A percentile compares a stretch with the other conserved stretches of the same genome.
Evolutionary conservation across 768 basidiomycete genomes (phyloP).

Genomic region (Lactifluus subvellereus): DNA sequence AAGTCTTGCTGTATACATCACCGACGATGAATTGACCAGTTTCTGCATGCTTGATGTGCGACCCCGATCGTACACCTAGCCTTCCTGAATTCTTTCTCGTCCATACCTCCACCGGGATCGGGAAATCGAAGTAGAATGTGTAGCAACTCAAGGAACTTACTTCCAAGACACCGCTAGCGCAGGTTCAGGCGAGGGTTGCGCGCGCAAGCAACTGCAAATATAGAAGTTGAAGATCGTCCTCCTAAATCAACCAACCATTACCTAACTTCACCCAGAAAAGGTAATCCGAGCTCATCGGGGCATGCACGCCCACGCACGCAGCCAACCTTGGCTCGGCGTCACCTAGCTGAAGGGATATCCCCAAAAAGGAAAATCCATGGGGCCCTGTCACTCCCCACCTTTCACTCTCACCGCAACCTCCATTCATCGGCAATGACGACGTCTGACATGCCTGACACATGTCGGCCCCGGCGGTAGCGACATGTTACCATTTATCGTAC

Average conservation of each 20-base stretch:
- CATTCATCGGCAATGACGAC: background rate
- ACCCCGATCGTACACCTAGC: conserved; percentile 1
- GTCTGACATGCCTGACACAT: conserved; percentile 2
- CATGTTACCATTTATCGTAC: background rate
- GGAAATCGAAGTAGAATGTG: background rate
- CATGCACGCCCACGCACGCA: conserved; percentile 3
- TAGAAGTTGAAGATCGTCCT: conserved; percentile 5
- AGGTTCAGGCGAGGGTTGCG: background rate
- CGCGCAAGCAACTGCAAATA: conserved; percentile 4
- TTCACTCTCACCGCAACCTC: conserved; percentile 1
- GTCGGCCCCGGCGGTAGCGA: background rate
- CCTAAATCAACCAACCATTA: conserved; percentile 1
- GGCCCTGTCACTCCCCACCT: background rate
- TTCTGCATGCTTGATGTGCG: background rate
- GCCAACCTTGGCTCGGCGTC: conserved; percentile 2
- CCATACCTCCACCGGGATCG: background rate
- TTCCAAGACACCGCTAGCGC: background rate
- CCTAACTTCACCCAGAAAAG: background rate
- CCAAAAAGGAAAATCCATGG: background rate
- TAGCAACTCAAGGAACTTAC: background rate
- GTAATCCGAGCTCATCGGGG: conserved; percentile 20
- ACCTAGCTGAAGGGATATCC: conserved; percentile 1
- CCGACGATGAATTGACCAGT: conserved; percentile 3
- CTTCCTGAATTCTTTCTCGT: background rate
- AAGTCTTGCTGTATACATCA: conserved; percentile 4